Evolutionary conservation across 495 filamentous ascomycete species (phyloP), one percentile per base, ranked within the genome.

Genomic region (Neurospora sp.): DNA sequence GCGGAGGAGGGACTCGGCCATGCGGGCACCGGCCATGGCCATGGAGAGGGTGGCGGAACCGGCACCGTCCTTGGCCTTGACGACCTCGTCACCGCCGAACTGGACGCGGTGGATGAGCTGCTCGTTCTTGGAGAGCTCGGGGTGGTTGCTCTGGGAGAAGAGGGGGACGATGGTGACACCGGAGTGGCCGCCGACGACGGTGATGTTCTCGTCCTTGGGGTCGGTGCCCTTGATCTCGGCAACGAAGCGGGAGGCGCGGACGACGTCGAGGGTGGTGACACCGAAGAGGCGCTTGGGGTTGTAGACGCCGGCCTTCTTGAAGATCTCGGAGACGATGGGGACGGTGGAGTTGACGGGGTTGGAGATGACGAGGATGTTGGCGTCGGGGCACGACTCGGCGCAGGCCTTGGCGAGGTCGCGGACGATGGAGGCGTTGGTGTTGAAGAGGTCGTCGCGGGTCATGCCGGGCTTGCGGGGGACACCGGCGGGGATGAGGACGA

Each of bases 341-440:
- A 99, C 96, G 77, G 96, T 99, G 79, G 93, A 96, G 92, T 99
- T 99, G 84, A 99, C 96, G 40, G 96, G 96, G 89, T 99, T 99
- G 83, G 94, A 89, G 85, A 99, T 99, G 87, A 99, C 90, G 80
- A 98, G 91, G 83, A 98, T 87, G 82, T 96, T 97, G 84, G 96
- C 96, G 68, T 99, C 88, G 73, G 96, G 96, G 82, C 90, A 87
- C 78, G 92, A 87, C 77, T 97, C 90, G 78, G 96, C 96, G 79
- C 89, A 90, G 77, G 94, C 94, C 90, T 99, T 98, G 82, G 96
- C 94, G 74, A 99, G 90, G 85, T 98, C 96, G 74, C 96, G 96
- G 82, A 99, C 96, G 80, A 99, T 99, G 76, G 94, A 97, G 83
- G 96, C 96, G 84, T 99, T 99, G 88, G 95, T 99, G 88, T 99